Evolutionary conservation across 176 grass and related monocot genomes (phyloP).

Genomic region (Secale cereale): DNA sequence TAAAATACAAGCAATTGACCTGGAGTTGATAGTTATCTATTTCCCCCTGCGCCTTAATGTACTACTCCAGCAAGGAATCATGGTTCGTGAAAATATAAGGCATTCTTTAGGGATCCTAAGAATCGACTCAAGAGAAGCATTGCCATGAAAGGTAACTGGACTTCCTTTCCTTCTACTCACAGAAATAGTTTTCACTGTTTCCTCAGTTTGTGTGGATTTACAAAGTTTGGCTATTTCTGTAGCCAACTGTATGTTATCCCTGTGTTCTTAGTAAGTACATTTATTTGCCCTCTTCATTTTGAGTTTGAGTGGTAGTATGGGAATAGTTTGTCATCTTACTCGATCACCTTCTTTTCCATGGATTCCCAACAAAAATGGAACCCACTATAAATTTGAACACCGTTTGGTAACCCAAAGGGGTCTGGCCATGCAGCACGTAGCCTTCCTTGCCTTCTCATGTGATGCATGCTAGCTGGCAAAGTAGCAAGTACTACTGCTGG

Average conservation of each 20-base stretch:
- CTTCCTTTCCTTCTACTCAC: not conserved
- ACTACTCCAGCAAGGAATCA: slow-evolving; percentile 65
- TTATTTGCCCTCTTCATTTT: not conserved
- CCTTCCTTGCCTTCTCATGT: no score
- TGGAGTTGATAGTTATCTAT: not conserved
- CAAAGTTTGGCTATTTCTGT: not conserved
- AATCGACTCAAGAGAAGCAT: slow-evolving; percentile 84
- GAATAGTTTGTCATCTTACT: slow-evolving; percentile 2
- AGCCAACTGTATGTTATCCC: not conserved
- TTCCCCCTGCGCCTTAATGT: slow-evolving; percentile 4
- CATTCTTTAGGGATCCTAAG: slow-evolving; percentile 66
- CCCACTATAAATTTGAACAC: not conserved
- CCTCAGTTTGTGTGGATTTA: not conserved
- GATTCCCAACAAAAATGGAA: not conserved
- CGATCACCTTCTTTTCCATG: not conserved
- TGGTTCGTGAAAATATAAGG: slow-evolving; percentile 63
- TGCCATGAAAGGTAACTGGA: slow-evolving; percentile 68
- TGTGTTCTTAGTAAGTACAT: not conserved
- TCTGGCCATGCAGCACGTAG: no score
- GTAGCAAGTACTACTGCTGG: no score
- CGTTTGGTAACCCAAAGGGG: not conserved
- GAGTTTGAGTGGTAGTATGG: not conserved
- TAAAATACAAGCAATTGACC: slow-evolving; percentile 17
- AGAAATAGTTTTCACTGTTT: not conserved
- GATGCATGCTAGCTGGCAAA: no score